Evolutionary conservation across 2,329 filamentous ascomycete species (phyloP).

Genomic region (Elsinoe australis): DNA sequence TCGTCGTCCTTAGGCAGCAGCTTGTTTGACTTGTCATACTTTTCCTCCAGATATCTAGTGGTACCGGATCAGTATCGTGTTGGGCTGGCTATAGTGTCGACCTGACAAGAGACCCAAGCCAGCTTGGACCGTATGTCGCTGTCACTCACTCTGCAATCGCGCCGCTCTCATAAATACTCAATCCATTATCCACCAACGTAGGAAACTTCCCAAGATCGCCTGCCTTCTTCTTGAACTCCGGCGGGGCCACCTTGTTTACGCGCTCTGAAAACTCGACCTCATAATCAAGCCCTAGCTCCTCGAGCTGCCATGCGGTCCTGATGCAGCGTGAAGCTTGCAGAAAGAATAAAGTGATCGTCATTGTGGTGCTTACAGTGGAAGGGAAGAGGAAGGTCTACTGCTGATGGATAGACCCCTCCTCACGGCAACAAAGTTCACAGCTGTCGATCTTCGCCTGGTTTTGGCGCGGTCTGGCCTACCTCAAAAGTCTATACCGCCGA

Average conservation of each 20-base stretch:
- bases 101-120: background rate
- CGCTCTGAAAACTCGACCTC: constrained; percentile 36
- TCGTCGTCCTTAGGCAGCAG: constrained; percentile 34
- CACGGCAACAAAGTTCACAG: too few relatives aligned
- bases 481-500: constrained; percentile 8
- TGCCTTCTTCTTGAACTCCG: constrained; percentile 36
- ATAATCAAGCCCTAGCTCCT: constrained; percentile 39
- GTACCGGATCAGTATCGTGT: background rate
- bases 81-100: background rate
- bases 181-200: constrained; percentile 36
- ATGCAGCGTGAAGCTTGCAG: constrained; percentile 42
- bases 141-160: constrained; percentile 40
- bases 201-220: constrained; percentile 43
- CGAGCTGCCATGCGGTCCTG: constrained; percentile 41
- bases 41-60: constrained; percentile 40
- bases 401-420: too few relatives aligned
- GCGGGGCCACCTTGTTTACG: constrained; percentile 34
- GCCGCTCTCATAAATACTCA: constrained; percentile 39
- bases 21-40: constrained; percentile 35
- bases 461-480: background rate
- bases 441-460: constrained; percentile 9
- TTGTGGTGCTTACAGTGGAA: background rate
- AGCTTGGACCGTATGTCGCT: background rate
- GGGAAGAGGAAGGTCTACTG: background rate
- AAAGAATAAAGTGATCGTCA: constrained; percentile 40